Conservation (phyloP, 768 basidiomycete species). For the Mrakia hoshinonis region DNA sequence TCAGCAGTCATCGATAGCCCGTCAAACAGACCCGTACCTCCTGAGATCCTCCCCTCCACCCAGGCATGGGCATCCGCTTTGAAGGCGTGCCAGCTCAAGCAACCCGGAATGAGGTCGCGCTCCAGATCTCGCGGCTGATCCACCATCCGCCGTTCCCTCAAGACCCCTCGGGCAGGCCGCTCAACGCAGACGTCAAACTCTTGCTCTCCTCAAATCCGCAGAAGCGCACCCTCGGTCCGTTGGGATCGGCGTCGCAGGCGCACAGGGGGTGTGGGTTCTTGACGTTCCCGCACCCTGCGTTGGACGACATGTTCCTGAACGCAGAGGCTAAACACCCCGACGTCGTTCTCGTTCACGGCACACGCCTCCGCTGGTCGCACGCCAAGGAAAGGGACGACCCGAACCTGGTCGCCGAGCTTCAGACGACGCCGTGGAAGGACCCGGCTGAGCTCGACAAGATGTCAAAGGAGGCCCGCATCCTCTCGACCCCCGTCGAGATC, state of each 20-base stretch:
- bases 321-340: neutral
- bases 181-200: neutral
- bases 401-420: neutral
- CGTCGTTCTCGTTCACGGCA: neutral
- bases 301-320: neutral
- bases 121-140: neutral
- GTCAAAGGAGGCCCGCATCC: neutral
- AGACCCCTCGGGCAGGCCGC: neutral
- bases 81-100: neutral
- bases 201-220: neutral
- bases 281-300: neutral
- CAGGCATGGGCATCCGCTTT: constrained; percentile 1
- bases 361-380: neutral
- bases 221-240: neutral
- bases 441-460: neutral
- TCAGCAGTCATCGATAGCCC: too few relatives aligned
- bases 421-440: neutral
- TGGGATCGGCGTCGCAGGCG: neutral
- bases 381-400: neutral
- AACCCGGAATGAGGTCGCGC: neutral
- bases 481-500: neutral
- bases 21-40: too few relatives aligned
- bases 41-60: too few relatives aligned
- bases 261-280: neutral
- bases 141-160: neutral